Evolutionary conservation across 768 basidiomycete genomes (phyloP).

Genomic region (Suillus subaureus): DNA sequence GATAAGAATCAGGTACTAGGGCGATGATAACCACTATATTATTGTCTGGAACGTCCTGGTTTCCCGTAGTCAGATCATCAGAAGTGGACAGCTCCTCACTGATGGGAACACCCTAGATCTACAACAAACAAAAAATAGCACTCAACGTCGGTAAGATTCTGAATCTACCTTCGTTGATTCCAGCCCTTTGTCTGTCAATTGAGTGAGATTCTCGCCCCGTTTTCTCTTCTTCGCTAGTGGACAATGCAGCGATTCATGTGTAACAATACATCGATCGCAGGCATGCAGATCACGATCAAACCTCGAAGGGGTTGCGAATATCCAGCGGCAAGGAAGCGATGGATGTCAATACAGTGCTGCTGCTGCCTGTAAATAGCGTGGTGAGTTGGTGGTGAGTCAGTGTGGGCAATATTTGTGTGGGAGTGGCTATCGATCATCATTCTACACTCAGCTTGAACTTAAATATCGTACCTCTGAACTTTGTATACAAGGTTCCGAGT

Average conservation of each 20-base stretch:
- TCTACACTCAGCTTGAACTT: slow-evolving; percentile 7
- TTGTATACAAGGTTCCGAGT: slow-evolving; percentile 6
- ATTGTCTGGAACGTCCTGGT: neutral
- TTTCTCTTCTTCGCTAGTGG: neutral
- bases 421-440: neutral
- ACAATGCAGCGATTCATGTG: neutral
- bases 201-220: neutral
- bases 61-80: neutral
- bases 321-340: neutral
- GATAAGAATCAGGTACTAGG: neutral
- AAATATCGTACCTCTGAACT: neutral
- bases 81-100: neutral
- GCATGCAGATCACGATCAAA: neutral
- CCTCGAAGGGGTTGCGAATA: neutral
- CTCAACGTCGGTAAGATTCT: neutral
- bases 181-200: neutral
- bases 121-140: neutral
- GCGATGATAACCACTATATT: neutral
- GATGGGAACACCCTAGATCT: neutral
- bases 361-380: neutral
- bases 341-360: neutral
- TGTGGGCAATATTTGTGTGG: neutral
- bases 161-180: neutral
- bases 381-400: neutral
- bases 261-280: neutral